A percentile compares a stretch with the other conserved stretches of the same genome.
Conservation (phyloP, 106 monocot species). For the Phalaenopsis aphrodite region DNA sequence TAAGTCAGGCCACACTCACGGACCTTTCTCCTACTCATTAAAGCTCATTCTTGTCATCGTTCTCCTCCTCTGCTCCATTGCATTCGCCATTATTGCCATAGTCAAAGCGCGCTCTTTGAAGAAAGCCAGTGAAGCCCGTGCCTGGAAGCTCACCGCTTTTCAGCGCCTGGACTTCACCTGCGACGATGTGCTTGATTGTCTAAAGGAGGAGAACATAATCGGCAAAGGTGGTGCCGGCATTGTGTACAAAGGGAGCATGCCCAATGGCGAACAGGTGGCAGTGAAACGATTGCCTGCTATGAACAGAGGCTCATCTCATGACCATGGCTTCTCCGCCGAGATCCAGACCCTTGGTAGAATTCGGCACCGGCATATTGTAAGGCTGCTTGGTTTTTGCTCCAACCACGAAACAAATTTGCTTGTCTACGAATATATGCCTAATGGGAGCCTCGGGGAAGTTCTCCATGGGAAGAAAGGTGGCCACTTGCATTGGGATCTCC, state of each 20-base stretch:
- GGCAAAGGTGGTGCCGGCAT: constrained; percentile 86
- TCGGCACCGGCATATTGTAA: constrained; percentile 81
- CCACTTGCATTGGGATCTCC: constrained; percentile 66
- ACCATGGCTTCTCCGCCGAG: constrained; percentile 86
- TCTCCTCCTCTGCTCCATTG: constrained; percentile 65
- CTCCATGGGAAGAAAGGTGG: constrained; percentile 81
- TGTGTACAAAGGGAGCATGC: constrained; percentile 67
- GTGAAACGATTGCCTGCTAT: constrained; percentile 77
- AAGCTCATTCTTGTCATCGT: constrained; percentile 67
- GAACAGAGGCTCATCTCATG: constrained; percentile 49
- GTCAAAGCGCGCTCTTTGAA: constrained; percentile 66
- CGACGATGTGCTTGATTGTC: constrained; percentile 55
- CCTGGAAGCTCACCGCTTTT: constrained; percentile 84
- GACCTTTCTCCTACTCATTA: constrained; percentile 28
- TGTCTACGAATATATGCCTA: constrained; percentile 91
- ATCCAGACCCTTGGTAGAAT: constrained; percentile 83
- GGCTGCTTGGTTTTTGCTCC: constrained; percentile 73
- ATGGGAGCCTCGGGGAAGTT: constrained; percentile 84
- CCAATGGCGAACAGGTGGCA: constrained; percentile 56
- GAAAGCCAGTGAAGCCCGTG: constrained; percentile 39
- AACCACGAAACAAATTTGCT: constrained; percentile 75
- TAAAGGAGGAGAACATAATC: constrained; percentile 78
- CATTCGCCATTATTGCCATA: constrained; percentile 60
- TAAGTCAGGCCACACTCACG: constrained; percentile 5
- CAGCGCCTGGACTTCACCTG: constrained; percentile 71